These are phyloP conservation scores for Pseudogymnoascus sp. DNA, from an alignment of 2,329 filamentous ascomycete genomes.

Conservation along the genomic window DNA sequence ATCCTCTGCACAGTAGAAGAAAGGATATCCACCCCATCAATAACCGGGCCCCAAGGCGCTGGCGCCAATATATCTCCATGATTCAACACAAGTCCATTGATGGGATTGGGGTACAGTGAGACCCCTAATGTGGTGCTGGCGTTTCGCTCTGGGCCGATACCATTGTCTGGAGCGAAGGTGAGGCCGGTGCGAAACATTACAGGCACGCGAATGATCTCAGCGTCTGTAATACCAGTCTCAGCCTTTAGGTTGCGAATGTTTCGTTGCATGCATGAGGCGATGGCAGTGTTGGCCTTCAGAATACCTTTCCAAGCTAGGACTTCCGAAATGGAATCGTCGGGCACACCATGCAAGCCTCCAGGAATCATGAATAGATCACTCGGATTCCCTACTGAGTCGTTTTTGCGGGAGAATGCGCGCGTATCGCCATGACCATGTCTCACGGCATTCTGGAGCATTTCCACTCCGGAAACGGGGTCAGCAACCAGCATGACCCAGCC, in stretches of 20 bases:
- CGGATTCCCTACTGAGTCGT: not conserved
- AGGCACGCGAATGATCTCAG: not conserved
- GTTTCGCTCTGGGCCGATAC: not conserved
- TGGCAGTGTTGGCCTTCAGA: not conserved
- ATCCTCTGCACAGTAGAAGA: conserved; percentile 10
- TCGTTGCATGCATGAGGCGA: not conserved
- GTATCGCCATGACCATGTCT: conserved; percentile 6
- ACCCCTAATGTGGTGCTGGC: conserved; percentile 5
- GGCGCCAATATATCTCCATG: conserved; percentile 15
- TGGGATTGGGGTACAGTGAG: conserved; percentile 11
- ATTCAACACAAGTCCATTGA: conserved; percentile 16
- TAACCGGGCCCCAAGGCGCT: conserved; percentile 20
- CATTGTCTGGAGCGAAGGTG: not conserved
- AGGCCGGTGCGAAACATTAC: conserved; percentile 1
- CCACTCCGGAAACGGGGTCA: conserved; percentile 21
- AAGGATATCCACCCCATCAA: conserved; percentile 19
- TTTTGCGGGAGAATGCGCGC: not conserved
- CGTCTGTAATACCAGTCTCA: not conserved
- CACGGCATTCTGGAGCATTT: conserved; percentile 19
- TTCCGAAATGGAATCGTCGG: not conserved
- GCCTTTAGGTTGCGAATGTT: not conserved
- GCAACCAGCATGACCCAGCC: conserved; percentile 23
- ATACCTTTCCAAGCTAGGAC: not conserved
- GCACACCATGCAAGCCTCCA: not conserved
- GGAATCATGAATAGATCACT: not conserved